Evolutionary conservation across 2,329 filamentous ascomycete genomes (phyloP).

Genomic region (Trichoderma aggressivum): DNA sequence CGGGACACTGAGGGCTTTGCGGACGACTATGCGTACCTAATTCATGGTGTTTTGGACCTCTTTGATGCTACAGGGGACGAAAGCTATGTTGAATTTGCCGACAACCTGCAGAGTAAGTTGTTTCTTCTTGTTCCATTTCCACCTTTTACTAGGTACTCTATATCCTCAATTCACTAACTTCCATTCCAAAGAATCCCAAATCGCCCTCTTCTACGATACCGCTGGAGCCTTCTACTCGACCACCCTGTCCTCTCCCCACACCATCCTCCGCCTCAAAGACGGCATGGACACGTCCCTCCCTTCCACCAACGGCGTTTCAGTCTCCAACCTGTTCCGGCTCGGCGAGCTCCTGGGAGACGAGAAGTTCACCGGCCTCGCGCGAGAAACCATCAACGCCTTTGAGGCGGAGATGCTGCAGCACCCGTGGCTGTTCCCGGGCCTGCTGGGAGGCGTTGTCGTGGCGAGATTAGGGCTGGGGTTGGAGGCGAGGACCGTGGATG

Average conservation of each 20-base stretch:
- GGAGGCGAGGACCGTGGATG: conserved; percentile 35
- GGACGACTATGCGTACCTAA: conserved; percentile 91
- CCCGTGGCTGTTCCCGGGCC: conserved; percentile 82
- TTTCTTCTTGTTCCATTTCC: no score
- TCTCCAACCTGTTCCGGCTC: conserved; percentile 81
- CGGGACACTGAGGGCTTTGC: conserved; percentile 71
- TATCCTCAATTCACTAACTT: conserved; percentile 14
- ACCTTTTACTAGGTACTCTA: no score
- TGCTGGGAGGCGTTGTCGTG: conserved; percentile 73
- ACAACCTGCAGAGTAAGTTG: conserved; percentile 67
- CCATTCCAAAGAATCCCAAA: conserved; percentile 60
- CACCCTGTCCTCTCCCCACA: conserved; percentile 57
- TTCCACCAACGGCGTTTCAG: conserved; percentile 84
- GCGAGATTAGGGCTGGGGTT: conserved; percentile 71
- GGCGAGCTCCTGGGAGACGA: conserved; percentile 65
- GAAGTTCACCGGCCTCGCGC: conserved; percentile 61
- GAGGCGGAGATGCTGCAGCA: conserved; percentile 90
- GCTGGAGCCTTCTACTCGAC: conserved; percentile 73
- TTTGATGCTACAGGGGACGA: conserved; percentile 80
- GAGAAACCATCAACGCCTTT: conserved; percentile 77
- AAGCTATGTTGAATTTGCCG: conserved; percentile 73
- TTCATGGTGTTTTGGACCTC: conserved; percentile 76
- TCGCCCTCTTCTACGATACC: conserved; percentile 72
- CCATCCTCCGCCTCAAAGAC: conserved; percentile 85
- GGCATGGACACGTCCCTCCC: conserved; percentile 93